Conservation (phyloP, 495 filamentous ascomycete species). For the Penicillium longicatenatum region DNA sequence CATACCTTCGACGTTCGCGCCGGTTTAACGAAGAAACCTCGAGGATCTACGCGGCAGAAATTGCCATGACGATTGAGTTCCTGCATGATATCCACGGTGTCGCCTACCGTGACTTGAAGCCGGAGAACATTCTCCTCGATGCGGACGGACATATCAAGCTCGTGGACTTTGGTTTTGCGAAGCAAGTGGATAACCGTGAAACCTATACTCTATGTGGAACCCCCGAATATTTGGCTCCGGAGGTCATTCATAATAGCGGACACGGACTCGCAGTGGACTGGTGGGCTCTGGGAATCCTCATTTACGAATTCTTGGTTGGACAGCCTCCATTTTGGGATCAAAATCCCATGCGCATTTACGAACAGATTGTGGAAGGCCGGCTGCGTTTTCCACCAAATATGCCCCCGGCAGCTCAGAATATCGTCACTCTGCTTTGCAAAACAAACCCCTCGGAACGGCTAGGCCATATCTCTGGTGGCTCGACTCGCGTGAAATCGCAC, state of each 20-base stretch:
- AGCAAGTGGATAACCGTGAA: conserved; percentile 62
- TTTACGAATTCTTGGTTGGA: conserved; percentile 94
- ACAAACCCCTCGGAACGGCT: conserved; percentile 85
- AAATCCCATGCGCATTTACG: conserved; percentile 95
- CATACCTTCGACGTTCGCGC: conserved; percentile 80
- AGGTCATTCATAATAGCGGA: conserved; percentile 94
- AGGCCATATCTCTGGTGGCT: conserved; percentile 85
- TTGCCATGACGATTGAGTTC: conserved; percentile 88
- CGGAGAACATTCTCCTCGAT: conserved; percentile 93
- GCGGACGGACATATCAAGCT: conserved; percentile 91
- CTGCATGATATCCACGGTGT: conserved; percentile 83
- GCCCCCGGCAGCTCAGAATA: conserved; percentile 74
- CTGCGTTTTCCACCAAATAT: conserved; percentile 52
- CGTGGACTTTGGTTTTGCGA: conserved; percentile 98
- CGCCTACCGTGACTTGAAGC: conserved; percentile 94
- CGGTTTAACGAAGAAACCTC: conserved; percentile 85
- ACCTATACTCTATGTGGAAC: conserved; percentile 97
- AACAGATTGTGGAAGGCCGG: conserved; percentile 55
- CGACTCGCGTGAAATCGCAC: conserved; percentile 78
- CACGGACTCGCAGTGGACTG: conserved; percentile 98
- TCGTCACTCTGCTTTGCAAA: conserved; percentile 84
- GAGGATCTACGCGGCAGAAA: conserved; percentile 94
- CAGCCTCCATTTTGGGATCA: conserved; percentile 98
- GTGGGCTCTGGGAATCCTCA: conserved; percentile 96
- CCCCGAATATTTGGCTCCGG: conserved; percentile 93